Conservation (phyloP, 148 eudicot species). For the Persicaria tinctoria region DNA sequence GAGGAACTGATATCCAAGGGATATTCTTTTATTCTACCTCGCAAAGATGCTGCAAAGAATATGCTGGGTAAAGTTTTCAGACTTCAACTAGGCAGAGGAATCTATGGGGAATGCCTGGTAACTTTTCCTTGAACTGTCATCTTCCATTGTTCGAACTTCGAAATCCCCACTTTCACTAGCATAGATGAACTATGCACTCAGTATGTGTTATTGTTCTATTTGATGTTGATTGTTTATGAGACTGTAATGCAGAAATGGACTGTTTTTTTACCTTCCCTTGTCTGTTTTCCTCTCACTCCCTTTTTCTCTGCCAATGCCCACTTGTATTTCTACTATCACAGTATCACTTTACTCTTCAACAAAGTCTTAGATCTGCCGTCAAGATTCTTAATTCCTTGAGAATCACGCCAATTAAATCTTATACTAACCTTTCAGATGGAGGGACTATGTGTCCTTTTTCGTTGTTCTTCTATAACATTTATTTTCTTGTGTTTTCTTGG, state of each 20-base stretch:
- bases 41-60: conserved; percentile 38
- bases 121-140: conserved; percentile 12
- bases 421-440: not conserved
- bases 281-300: not conserved
- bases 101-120: conserved; percentile 93
- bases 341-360: no score
- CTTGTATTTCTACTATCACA: not conserved
- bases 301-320: not conserved
- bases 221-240: not conserved
- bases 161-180: not conserved
- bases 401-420: not conserved
- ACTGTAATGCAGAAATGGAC: not conserved
- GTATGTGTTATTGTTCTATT: not conserved
- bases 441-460: not conserved
- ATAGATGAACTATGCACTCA: not conserved
- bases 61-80: conserved; percentile 49
- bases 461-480: not conserved
- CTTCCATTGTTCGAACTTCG: not conserved
- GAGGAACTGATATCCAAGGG: conserved; percentile 54
- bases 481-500: not conserved
- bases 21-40: conserved; percentile 30
- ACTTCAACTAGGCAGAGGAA: conserved; percentile 69
- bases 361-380: not conserved
- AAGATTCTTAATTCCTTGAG: not conserved
- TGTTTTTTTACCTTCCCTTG: not conserved